phyloP scores from a whole-genome alignment of 805 yeast genomes.

The Myxozyma mucilagina region DNA sequence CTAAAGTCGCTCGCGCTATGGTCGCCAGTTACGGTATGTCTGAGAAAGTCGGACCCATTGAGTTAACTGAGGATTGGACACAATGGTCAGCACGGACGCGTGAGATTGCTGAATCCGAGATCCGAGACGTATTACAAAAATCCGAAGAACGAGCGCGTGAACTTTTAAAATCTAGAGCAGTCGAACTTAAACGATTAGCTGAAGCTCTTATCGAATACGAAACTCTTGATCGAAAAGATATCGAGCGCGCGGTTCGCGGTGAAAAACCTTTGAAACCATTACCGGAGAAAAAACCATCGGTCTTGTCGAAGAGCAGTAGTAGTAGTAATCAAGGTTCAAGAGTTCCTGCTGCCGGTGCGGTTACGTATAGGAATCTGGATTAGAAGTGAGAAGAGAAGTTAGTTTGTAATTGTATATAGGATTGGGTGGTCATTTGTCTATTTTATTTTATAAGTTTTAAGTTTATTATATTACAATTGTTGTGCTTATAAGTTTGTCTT shows the following conservation, averaged over 20 bases:
- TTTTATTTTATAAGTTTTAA: no score
- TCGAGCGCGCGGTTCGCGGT: constrained; percentile 81
- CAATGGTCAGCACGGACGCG: constrained; percentile 89
- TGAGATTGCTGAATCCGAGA: constrained; percentile 91
- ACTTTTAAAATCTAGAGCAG: constrained; percentile 58
- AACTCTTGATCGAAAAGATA: constrained; percentile 87
- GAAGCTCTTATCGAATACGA: constrained; percentile 93
- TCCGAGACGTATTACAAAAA: constrained; percentile 67
- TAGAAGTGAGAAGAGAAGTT: no score
- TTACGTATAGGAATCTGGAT: no score
- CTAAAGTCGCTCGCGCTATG: constrained; percentile 93
- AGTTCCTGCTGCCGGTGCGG: no score
- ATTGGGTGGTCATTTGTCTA: no score
- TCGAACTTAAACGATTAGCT: constrained; percentile 83
- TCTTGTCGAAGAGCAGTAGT: no score
- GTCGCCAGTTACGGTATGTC: constrained; percentile 97
- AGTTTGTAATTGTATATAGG: no score
- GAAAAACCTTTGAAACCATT: constrained; percentile 45
- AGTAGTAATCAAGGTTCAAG: no score
- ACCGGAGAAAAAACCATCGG: constrained; percentile 6
- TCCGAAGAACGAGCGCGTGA: constrained; percentile 80
- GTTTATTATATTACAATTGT: no score
- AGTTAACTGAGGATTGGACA: constrained; percentile 87
- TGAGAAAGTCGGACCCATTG: constrained; percentile 88
- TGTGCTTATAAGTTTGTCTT: no score